phyloP scores from a whole-genome alignment of 2,329 filamentous ascomycete genomes.

The Colletotrichum aenigma region DNA sequence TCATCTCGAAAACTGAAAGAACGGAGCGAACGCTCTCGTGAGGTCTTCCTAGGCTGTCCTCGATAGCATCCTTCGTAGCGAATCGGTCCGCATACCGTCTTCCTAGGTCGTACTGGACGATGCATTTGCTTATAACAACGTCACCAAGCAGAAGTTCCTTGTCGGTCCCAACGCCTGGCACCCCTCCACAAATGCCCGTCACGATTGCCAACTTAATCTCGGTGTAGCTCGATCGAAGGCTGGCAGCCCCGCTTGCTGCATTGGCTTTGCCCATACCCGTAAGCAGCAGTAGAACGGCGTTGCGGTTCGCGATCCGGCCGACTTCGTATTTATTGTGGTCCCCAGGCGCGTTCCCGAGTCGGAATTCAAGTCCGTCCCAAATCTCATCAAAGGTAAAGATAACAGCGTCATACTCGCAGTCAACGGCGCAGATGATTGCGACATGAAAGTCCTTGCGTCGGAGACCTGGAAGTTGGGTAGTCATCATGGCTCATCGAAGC shows the following conservation, averaged over 20 bases:
- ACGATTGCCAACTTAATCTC: conserved; percentile 29
- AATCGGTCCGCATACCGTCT: conserved; percentile 20
- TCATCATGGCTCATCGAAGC: no score
- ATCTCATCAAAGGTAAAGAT: accelerated
- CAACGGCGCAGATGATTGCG: not conserved
- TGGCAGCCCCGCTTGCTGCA: conserved; percentile 27
- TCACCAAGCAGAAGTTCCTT: conserved; percentile 31
- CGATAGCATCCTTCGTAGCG: conserved; percentile 1
- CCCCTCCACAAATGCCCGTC: conserved; percentile 27
- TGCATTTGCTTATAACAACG: conserved; percentile 31
- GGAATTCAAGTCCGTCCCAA: accelerated
- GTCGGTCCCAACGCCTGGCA: not conserved
- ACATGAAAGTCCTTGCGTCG: not conserved
- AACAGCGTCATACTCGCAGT: not conserved
- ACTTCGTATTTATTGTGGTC: not conserved
- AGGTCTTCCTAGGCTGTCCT: conserved; percentile 21
- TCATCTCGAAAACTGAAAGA: accelerated
- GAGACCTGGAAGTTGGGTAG: not conserved
- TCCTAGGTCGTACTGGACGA: conserved; percentile 27
- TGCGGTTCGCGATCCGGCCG: conserved; percentile 15
- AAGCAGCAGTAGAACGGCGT: conserved; percentile 28
- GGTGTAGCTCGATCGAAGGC: conserved; percentile 28
- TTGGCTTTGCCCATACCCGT: conserved; percentile 5
- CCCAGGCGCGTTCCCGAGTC: not conserved
- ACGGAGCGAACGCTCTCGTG: conserved; percentile 29